Conservation (phyloP, 2,329 filamentous ascomycete genomes). For the Sporothrix brasiliensis region DNA sequence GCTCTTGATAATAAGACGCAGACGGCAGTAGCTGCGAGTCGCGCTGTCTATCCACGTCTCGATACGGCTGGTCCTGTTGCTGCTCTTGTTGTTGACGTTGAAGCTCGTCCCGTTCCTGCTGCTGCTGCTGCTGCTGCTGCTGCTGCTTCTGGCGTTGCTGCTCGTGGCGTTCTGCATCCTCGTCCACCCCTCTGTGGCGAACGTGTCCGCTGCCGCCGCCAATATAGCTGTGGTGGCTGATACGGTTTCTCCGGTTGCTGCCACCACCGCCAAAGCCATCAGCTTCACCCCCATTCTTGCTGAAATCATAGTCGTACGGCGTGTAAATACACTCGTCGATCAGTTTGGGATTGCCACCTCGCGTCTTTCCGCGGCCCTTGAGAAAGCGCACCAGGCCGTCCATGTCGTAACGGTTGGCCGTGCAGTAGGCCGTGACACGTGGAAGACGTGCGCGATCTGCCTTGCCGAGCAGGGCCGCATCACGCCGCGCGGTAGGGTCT, state of each 20-base stretch:
- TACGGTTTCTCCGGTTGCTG: constrained; percentile 31
- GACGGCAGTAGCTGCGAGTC: constrained; percentile 37
- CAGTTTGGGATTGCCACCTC: constrained; percentile 82
- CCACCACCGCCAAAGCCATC: constrained; percentile 46
- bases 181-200: constrained; percentile 22
- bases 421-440: constrained; percentile 94
- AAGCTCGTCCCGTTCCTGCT: constrained; percentile 37
- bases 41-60: constrained; percentile 38
- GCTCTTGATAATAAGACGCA: constrained; percentile 54
- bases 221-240: constrained; percentile 29
- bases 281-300: constrained; percentile 23
- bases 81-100: constrained; percentile 40
- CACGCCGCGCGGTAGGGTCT: constrained; percentile 86
- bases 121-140: constrained; percentile 42
- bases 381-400: constrained; percentile 88
- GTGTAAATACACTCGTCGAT: constrained; percentile 99
- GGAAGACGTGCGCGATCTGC: constrained; percentile 86
- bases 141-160: constrained; percentile 38
- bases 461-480: constrained; percentile 90
- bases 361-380: constrained; percentile 76
- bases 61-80: constrained; percentile 28
- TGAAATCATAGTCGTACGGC: constrained; percentile 72
- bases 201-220: constrained; percentile 20
- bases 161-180: constrained; percentile 17
- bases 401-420: constrained; percentile 86